Evolutionary conservation across 441 rosid species (phyloP).

Genomic region (Arabidopsis hybrid): DNA sequence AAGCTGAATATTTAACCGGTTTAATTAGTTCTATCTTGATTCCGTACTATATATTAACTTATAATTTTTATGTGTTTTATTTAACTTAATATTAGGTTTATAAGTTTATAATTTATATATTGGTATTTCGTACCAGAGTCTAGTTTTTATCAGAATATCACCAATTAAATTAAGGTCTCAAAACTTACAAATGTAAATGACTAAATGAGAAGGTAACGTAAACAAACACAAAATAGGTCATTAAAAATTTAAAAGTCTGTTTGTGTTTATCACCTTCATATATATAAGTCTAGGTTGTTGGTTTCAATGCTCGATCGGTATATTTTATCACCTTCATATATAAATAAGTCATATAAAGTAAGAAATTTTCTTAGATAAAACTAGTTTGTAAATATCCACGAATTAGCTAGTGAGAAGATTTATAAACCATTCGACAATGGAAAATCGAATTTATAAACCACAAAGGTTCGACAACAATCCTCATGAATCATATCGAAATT

Average conservation of each 20-base stretch:
- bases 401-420: too few species aligned
- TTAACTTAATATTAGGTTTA: too few species aligned
- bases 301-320: background rate
- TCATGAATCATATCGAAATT: background rate
- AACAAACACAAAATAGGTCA: constrained; percentile 11
- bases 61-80: background rate
- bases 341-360: too few species aligned
- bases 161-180: background rate
- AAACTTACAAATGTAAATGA: background rate
- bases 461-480: background rate
- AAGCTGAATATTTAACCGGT: background rate
- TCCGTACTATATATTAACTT: background rate
- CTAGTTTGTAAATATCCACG: background rate
- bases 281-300: background rate
- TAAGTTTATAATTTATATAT: too few species aligned
- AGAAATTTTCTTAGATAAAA: background rate
- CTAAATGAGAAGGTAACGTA: constrained; percentile 4
- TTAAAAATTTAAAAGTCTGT: too few species aligned
- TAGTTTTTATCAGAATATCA: background rate
- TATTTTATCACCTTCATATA: background rate
- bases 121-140: too few species aligned
- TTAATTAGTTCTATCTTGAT: background rate
- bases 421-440: too few species aligned
- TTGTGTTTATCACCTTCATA: too few species aligned
- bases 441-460: background rate